A percentile compares a stretch with the other conserved stretches of the same genome.
phyloP scores from a whole-genome alignment of 2,329 filamentous ascomycete species.

The Cytospora mali region DNA sequence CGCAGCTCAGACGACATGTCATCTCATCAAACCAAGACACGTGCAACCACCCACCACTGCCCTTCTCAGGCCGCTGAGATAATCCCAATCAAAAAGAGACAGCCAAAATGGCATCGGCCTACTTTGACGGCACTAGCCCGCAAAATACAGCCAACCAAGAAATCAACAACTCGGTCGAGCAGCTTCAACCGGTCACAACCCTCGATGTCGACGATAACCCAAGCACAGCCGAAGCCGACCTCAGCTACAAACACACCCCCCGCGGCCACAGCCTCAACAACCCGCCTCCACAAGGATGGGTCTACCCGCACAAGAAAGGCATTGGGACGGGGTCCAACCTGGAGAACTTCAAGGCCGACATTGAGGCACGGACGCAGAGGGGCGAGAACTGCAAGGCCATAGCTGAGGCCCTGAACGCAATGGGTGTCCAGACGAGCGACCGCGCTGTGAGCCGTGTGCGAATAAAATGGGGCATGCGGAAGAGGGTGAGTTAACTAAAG shows the following conservation, averaged over 20 bases:
- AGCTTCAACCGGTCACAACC: background rate
- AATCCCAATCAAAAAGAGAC: background rate
- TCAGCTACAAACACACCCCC: slow-evolving; percentile 15
- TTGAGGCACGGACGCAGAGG: slow-evolving; percentile 28
- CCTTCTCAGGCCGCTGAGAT: slow-evolving; percentile 11
- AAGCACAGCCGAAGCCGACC: slow-evolving; percentile 2
- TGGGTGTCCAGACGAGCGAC: slow-evolving; percentile 30
- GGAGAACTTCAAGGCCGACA: slow-evolving; percentile 29
- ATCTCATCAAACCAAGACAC: slow-evolving; percentile 9
- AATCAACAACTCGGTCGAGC: background rate
- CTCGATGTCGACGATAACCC: background rate
- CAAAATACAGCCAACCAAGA: background rate
- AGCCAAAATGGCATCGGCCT: slow-evolving; percentile 6
- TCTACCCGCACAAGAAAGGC: slow-evolving; percentile 26
- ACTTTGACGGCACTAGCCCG: background rate
- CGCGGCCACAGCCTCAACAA: slow-evolving; percentile 20
- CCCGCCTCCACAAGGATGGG: slow-evolving; percentile 18
- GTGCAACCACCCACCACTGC: background rate
- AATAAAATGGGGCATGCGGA: slow-evolving; percentile 30
- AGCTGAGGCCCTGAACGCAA: slow-evolving; percentile 25
- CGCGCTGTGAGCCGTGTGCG: slow-evolving; percentile 30
- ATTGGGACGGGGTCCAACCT: slow-evolving; percentile 23
- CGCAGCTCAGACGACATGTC: slow-evolving; percentile 14
- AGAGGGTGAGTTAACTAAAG: slow-evolving; percentile 21
- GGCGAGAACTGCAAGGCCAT: slow-evolving; percentile 32